Conservation (phyloP, 2,329 filamentous ascomycete species). For the Paecilomyces fulvus region DNA sequence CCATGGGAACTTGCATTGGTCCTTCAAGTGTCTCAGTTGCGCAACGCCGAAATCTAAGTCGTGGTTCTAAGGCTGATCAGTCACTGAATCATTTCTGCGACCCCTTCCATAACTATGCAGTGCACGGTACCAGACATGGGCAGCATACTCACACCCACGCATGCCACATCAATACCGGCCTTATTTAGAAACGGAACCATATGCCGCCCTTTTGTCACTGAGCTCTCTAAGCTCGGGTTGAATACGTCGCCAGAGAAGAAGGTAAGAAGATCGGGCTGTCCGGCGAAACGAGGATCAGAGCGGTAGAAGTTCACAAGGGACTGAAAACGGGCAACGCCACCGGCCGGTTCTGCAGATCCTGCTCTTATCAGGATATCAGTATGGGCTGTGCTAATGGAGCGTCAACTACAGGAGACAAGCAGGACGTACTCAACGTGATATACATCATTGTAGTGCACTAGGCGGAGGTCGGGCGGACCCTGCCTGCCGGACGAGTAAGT, state of each 20-base stretch:
- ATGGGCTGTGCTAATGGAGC: not conserved
- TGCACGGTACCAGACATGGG: not conserved
- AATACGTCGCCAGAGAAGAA: slow-evolving; percentile 90
- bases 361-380: slow-evolving; percentile 31
- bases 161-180: slow-evolving; percentile 70
- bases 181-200: slow-evolving; percentile 81
- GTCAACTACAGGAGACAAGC: not conserved
- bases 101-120: not conserved
- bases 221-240: slow-evolving; percentile 82
- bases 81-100: not conserved
- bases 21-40: slow-evolving; percentile 65
- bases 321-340: slow-evolving; percentile 74
- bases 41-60: slow-evolving; percentile 85
- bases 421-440: slow-evolving; percentile 66
- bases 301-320: slow-evolving; percentile 69
- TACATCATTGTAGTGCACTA: slow-evolving; percentile 89
- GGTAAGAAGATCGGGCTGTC: slow-evolving; percentile 60
- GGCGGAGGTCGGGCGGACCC: slow-evolving; percentile 60
- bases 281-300: slow-evolving; percentile 49
- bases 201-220: slow-evolving; percentile 80
- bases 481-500: slow-evolving; percentile 36
- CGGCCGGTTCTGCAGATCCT: slow-evolving; percentile 69
- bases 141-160: slow-evolving; percentile 58
- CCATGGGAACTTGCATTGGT: slow-evolving; percentile 79
- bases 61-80: slow-evolving; percentile 57